These are phyloP conservation scores for Phialophora tarda DNA, from an alignment of 2,329 filamentous ascomycete genomes.

Conservation along the genomic window DNA sequence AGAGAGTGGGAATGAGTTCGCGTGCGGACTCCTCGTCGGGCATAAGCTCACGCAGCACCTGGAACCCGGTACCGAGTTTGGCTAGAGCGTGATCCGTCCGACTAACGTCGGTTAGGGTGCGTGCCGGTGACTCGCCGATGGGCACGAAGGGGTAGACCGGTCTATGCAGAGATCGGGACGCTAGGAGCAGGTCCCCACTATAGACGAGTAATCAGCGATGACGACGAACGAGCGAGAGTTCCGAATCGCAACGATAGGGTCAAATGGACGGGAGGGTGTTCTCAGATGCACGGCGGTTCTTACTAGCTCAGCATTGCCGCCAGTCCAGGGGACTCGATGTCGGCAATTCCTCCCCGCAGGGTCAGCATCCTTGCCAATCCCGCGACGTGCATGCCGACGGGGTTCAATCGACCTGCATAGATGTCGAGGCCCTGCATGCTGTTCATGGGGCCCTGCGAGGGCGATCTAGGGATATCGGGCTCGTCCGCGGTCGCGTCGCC, in stretches of 20 bases:
- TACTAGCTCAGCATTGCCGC: conserved; percentile 22
- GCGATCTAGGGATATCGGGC: conserved; percentile 2
- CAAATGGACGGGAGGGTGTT: conserved; percentile 1
- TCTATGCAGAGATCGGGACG: conserved; percentile 16
- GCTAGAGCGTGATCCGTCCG: conserved; percentile 17
- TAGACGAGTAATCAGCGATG: conserved; percentile 1
- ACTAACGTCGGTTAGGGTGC: conserved; percentile 13
- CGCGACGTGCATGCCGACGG: conserved; percentile 34
- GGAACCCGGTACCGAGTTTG: conserved; percentile 23
- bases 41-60: conserved; percentile 4
- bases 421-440: conserved; percentile 17
- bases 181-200: conserved; percentile 24
- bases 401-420: conserved; percentile 23
- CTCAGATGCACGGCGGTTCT: conserved; percentile 7
- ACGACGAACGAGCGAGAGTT: neutral
- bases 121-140: conserved; percentile 15
- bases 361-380: conserved; percentile 36
- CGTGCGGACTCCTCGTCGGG: neutral
- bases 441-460: conserved; percentile 25
- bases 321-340: conserved; percentile 24
- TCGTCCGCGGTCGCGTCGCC: conserved; percentile 1
- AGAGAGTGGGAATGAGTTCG: neutral
- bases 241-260: neutral
- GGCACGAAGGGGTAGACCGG: conserved; percentile 18
- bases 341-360: conserved; percentile 34